Evolutionary conservation across 2,329 filamentous ascomycete genomes (phyloP).

Genomic region (Neofusicoccum ribis): DNA sequence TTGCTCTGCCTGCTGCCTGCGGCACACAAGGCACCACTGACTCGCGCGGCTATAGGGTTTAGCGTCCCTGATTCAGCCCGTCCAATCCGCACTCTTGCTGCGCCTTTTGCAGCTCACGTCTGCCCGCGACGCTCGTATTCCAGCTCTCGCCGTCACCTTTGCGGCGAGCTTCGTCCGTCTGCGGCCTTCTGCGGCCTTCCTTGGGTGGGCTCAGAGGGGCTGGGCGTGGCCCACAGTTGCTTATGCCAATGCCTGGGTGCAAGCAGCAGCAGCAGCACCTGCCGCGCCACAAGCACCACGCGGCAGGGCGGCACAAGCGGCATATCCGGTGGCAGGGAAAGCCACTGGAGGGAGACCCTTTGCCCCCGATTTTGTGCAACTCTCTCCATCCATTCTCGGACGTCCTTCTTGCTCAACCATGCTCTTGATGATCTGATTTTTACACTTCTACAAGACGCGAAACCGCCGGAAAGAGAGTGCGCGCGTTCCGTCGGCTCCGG

Average conservation of each 20-base stretch:
- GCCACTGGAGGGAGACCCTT: no score
- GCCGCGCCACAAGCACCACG: background rate
- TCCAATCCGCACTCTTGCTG: background rate
- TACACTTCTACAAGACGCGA: background rate
- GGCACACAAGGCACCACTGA: background rate
- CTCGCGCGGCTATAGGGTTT: slow-evolving; percentile 5
- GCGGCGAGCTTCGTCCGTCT: background rate
- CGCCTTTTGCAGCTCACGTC: background rate
- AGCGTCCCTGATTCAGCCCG: background rate
- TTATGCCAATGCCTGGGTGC: background rate
- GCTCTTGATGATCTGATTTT: background rate
- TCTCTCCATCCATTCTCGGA: background rate
- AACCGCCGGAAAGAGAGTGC: background rate
- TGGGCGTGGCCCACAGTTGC: background rate
- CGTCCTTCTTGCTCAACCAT: background rate
- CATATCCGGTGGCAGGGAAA: background rate
- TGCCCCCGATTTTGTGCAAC: background rate
- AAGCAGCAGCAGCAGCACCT: no score
- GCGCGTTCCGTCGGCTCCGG: background rate
- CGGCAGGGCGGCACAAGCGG: background rate
- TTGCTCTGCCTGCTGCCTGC: background rate
- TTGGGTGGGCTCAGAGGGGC: background rate
- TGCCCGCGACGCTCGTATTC: background rate
- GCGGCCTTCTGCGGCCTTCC: background rate
- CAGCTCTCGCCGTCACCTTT: background rate